Evolutionary conservation across 2,329 filamentous ascomycete genomes (phyloP).

Genomic region (Alternaria triticina): DNA sequence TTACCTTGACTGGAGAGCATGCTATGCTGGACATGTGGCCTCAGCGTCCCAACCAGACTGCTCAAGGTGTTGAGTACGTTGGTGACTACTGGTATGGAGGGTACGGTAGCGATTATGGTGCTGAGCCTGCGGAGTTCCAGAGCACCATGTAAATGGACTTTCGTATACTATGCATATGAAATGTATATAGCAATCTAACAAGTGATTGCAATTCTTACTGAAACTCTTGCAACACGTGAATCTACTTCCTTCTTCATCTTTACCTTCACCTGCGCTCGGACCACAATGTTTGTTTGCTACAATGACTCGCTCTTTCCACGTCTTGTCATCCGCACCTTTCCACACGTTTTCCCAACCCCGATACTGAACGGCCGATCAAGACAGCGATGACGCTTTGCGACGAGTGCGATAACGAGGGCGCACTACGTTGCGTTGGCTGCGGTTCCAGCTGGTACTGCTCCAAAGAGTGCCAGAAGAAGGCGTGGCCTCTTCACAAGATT

Average conservation of each 20-base stretch:
- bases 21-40: constrained; percentile 38
- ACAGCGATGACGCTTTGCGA: neutral
- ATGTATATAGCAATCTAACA: neutral
- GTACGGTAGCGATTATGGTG: constrained; percentile 13
- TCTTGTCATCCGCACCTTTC: neutral
- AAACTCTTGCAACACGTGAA: neutral
- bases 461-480: neutral
- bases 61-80: constrained; percentile 23
- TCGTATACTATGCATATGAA: neutral
- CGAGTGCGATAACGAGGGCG: neutral
- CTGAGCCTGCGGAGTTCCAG: neutral
- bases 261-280: neutral
- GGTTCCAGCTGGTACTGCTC: neutral
- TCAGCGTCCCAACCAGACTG: constrained; percentile 30
- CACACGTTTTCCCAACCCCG: neutral
- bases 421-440: neutral
- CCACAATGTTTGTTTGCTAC: neutral
- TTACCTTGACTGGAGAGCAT: constrained; percentile 32
- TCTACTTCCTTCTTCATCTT: neutral
- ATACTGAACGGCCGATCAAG: neutral
- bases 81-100: constrained; percentile 31
- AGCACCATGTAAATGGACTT: neutral
- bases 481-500: neutral
- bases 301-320: neutral
- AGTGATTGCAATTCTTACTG: neutral